Evolutionary conservation across 257 asterid genomes (phyloP).

Genomic region (Nicotiana tomentosiformis): DNA sequence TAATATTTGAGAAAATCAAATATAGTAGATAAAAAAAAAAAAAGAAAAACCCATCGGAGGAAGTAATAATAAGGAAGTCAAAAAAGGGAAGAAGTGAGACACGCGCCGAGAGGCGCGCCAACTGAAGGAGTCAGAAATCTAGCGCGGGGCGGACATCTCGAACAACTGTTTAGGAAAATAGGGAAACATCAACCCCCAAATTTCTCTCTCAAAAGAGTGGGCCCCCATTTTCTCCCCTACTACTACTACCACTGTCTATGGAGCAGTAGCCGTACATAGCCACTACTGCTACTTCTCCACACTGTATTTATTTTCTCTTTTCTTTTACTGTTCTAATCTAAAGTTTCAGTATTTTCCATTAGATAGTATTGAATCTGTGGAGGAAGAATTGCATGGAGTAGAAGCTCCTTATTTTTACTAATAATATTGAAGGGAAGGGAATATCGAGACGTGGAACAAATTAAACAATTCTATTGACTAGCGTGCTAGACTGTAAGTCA

Average conservation of each 20-base stretch:
- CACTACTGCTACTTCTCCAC: not conserved
- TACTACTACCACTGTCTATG: not conserved
- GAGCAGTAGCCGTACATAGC: not conserved
- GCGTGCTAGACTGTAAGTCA: constrained; percentile 48
- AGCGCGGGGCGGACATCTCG: not conserved
- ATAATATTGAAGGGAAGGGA: constrained; percentile 2
- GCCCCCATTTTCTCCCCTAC: not conserved
- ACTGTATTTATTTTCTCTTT: not conserved
- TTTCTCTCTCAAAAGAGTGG: not conserved
- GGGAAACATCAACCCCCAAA: not conserved
- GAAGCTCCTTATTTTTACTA: not conserved
- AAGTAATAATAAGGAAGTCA: too few species aligned
- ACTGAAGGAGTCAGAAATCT: not conserved
- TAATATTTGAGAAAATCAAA: too few species aligned
- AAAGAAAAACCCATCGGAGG: too few species aligned
- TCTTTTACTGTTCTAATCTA: not conserved
- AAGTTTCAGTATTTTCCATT: not conserved
- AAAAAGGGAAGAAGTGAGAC: not conserved
- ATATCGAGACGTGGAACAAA: constrained; percentile 9
- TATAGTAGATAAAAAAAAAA: too few species aligned
- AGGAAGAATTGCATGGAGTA: constrained; percentile 5
- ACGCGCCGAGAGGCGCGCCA: not conserved
- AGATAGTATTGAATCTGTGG: not conserved
- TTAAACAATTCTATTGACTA: constrained; percentile 2
- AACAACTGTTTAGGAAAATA: not conserved